Conservation (phyloP, 2,329 filamentous ascomycete species). For the Pseudogymnoascus sp. region DNA sequence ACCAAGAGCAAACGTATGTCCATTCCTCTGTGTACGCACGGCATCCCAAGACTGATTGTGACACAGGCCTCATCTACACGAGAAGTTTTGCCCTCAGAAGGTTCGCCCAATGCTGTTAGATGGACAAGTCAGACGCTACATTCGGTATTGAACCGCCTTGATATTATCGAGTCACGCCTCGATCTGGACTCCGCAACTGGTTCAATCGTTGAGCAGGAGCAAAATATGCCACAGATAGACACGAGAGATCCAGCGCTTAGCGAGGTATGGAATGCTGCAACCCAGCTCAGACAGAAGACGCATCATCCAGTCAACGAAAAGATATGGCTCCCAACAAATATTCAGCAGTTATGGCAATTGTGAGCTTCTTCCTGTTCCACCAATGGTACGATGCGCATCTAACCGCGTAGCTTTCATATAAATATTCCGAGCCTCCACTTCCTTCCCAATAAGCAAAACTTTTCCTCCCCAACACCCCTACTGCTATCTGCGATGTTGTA, state of each 20-base stretch:
- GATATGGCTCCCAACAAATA: constrained; percentile 30
- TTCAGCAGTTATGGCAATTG: constrained; percentile 33
- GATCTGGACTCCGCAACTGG: constrained; percentile 14
- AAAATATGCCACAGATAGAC: constrained; percentile 14
- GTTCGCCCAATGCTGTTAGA: constrained; percentile 10
- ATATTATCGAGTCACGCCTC: constrained; percentile 19
- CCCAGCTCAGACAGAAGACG: constrained; percentile 25
- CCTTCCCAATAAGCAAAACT: constrained; percentile 37
- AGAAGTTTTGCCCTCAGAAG: constrained; percentile 16
- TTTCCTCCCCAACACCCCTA: constrained; percentile 37
- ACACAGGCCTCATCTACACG: constrained; percentile 15
- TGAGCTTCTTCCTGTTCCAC: constrained; percentile 14
- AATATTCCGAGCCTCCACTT: constrained; percentile 41
- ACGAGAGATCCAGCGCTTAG: constrained; percentile 20
- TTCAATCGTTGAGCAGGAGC: constrained; percentile 15
- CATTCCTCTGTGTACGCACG: constrained; percentile 12
- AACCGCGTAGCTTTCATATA: constrained; percentile 35
- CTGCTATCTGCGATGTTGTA: constrained; percentile 40
- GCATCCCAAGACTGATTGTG: constrained; percentile 16
- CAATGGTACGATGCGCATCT: neutral
- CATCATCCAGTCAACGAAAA: constrained; percentile 21
- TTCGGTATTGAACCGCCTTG: constrained; percentile 18
- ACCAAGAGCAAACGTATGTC: constrained; percentile 34
- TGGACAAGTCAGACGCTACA: constrained; percentile 17
- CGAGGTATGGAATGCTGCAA: constrained; percentile 28